Evolutionary conservation across 805 yeast genomes (phyloP), one percentile per base, ranked within the genome.

Genomic region (Metschnikowia noctiluminum): DNA sequence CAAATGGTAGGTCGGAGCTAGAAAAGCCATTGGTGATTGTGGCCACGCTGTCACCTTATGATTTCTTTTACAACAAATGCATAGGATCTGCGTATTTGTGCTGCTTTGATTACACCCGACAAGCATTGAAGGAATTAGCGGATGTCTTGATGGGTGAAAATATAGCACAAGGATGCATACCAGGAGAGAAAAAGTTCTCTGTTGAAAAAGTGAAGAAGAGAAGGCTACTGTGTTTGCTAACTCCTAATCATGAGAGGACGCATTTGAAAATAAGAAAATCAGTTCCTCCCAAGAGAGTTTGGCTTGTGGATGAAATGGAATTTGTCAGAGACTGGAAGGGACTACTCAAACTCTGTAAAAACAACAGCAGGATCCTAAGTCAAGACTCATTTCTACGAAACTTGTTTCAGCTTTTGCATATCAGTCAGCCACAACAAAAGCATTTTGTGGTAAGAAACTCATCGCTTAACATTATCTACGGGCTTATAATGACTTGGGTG

Each of bases 31-130:
- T 82, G 57, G 70, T 82, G 11, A 73, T 80, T 3, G 71, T 81
- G n/a, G 82, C 85, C 4, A 81, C 84, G 0, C 77, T 81, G 49
- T 77, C 83, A 5, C 87, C 87, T 1, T 81, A 79, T 55, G 87
- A 82, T 56, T 77, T 82, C 57, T 76, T 78, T 42, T 77, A 79
- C 48, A 80, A 79, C 48, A 74, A 75, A 42, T 72, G 73, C 38
- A 75, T 81, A 30, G 82, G 82, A 1, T 74, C 81, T 42, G 74
- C 82, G 1, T 81, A 81, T 58, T 62, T 82, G 41, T 82, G 86
- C 57, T 76, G 82, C 45, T 82, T 78, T 58, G 87, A 82, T 62
- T 82, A 80, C 59, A 80, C 86, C 1, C 63, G 68, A 15, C 74
- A 73, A 54, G 83, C 77, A 2, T 63, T 82, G 39, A 68, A 73